Base-by-base conservation (phyloP, 2,329 filamentous ascomycete species). In the Clonostachys rhizophaga region DNA sequence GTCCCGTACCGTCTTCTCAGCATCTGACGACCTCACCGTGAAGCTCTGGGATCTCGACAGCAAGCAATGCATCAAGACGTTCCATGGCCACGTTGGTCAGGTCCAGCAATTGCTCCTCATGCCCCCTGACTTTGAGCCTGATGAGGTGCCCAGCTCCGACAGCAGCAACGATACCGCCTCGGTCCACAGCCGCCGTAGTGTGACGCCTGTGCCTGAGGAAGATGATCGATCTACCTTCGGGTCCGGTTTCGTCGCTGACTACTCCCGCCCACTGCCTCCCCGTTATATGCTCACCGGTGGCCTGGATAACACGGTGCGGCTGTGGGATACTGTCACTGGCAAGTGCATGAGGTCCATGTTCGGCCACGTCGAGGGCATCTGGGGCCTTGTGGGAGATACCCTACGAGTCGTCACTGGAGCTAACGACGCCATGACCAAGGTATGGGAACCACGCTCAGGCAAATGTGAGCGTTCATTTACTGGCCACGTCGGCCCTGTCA, bases 351-450 rank as follows among this genome's bases (percentile, higher is more conserved):
- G 90, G 51, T 95, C 90, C 34, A 95, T 96, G 74, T 99, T 97
- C 62, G 94, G 94, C 0, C 94, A 99, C 59, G 81, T 99, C 18
- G 94, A 99, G 65, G 94, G 94, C 34, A 87, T 99, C 17, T 99
- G 94, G 94, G 87, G 89, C 6, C 76, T 99, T 4, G 89, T 88
- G 0, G 92, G 89, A 4, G 92, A 97, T 66, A 91, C 87, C 1
- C 72, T 97, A 17, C 83, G 94, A 11, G 83, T 96, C 14, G 90
- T 97, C 13, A 90, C 87, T 16, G 92, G 91, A 1, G 88, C 89
- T 11, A 91, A 97, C 64, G 94, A 99, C 67, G 85, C 89, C 40
- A 95, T 92, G 83, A 88, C 96, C 58, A 97, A 97, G 71, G 65
- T 79, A 34, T 99, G 94, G 94, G 92, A 97, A 67, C 88, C 92